phyloP scores from a whole-genome alignment of 1,284 basidiomycete genomes.

The Apiotrichum laibachii region DNA sequence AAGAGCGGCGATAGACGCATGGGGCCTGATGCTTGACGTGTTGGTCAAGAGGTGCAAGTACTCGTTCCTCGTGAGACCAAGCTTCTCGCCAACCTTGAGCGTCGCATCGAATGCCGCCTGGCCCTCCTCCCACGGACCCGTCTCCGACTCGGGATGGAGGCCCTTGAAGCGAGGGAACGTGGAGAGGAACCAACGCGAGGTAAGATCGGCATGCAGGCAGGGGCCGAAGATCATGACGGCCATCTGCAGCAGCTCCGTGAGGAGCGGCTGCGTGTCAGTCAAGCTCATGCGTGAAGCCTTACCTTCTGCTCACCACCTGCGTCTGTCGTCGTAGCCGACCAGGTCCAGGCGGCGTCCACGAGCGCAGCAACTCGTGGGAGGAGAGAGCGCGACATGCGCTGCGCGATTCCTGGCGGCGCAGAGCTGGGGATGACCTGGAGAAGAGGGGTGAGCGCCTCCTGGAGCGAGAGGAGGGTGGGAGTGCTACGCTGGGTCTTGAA shows the following conservation, averaged over 20 bases:
- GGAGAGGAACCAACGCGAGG: slow-evolving; percentile 33
- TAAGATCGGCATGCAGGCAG: slow-evolving; percentile 25
- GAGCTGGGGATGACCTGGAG: slow-evolving; percentile 20
- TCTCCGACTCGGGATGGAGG: slow-evolving; percentile 15
- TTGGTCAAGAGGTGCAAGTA: slow-evolving; percentile 26
- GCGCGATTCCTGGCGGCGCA: slow-evolving; percentile 13
- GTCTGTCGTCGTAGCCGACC: slow-evolving; percentile 31
- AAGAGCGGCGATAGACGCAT: slow-evolving; percentile 31
- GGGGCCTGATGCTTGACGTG: slow-evolving; percentile 19
- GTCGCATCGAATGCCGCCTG: slow-evolving; percentile 18
- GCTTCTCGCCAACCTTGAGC: slow-evolving; percentile 1
- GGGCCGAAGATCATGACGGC: slow-evolving; percentile 30
- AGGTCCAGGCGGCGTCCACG: slow-evolving; percentile 27
- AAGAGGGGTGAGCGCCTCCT: slow-evolving; percentile 26
- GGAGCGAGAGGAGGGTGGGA: slow-evolving; percentile 31
- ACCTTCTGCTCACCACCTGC: slow-evolving; percentile 39
- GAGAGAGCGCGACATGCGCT: slow-evolving; percentile 20
- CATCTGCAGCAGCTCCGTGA: slow-evolving; percentile 29
- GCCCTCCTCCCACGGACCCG: slow-evolving; percentile 13
- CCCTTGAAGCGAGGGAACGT: slow-evolving; percentile 29
- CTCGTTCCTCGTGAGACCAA: slow-evolving; percentile 19
- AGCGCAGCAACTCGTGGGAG: slow-evolving; percentile 17
- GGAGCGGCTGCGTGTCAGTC: slow-evolving; percentile 27
- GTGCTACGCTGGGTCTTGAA: slow-evolving; percentile 31
- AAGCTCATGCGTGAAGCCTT: background rate